Evolutionary conservation across 352 stramenopile species (phyloP), one percentile per base, ranked within the genome.

Genomic region (Globisporangium spinosum): DNA sequence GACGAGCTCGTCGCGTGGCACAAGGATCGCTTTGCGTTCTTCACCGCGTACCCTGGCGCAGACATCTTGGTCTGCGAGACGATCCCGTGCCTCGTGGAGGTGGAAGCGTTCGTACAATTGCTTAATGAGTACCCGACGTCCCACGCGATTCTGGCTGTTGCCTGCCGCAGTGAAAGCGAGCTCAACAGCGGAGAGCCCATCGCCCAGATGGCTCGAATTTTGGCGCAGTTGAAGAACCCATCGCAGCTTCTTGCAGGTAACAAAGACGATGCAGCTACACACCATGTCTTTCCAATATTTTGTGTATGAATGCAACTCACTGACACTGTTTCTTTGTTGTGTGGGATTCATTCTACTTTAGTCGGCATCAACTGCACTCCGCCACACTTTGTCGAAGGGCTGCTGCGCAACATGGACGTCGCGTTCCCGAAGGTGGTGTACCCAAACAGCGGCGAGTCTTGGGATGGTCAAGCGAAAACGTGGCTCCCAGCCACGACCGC

Each of bases 301-400:
- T 65, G n/a, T 67, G 27, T 20, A 8, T 15, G 15, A 12, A 23
- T 27, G 40, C 4, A n/a, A 58, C 53, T 58, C 53, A 58, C 25
- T 38, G 13, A 20, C 51, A 22, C 23, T 23, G 20, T 57, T 34
- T 56, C 64, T 17, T 45, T 17, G 17, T 62, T n/a, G 15, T 56
- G 32, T 45, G 38, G 13, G 45, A 23, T 51, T 22, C 17, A 9
- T 61, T 40, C 35, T 55, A 8, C 6, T 62, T 23, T 72, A 27
- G 77, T 96, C 51, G 90, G 90, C 5, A 82, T 96, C 56, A 97
- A 97, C 73, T 97, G 90, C 75, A 92, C 84, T 9, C 75, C 85
- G 22, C 90, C 90, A 27, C 76, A 85, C 60, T 80, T 89, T 65
- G 84, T 95, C 23, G 84, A 89, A 59, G 80, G 71, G 58, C 67